A percentile compares a stretch with the other conserved stretches of the same genome.
Evolutionary conservation across 139 green algal species (phyloP).

Genomic region (Chlorella ohadii): DNA sequence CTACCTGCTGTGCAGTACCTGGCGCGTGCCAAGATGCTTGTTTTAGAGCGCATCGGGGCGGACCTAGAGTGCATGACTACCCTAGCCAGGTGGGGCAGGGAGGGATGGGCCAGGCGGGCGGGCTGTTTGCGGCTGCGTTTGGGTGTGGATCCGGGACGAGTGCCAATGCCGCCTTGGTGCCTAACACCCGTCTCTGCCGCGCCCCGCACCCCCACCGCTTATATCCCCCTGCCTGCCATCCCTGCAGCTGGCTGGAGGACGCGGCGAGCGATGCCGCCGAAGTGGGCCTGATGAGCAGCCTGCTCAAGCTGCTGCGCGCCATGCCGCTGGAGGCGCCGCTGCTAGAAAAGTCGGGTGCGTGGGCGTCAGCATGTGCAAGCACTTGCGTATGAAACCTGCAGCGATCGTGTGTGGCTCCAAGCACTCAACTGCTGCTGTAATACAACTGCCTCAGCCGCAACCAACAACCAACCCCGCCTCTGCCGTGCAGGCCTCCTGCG

Average conservation of each 20-base stretch:
- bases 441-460: too few species aligned
- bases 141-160: too few species aligned
- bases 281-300: slow-evolving; percentile 1
- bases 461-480: neutral
- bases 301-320: slow-evolving; percentile 32
- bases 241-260: slow-evolving; percentile 37
- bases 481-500: slow-evolving; percentile 17
- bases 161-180: too few species aligned
- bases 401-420: too few species aligned
- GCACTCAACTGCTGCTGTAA: too few species aligned
- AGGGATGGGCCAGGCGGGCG: too few species aligned
- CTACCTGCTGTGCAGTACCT: slow-evolving; percentile 16
- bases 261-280: neutral
- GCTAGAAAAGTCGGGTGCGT: slow-evolving; percentile 11
- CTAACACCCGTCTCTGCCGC: too few species aligned
- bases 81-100: slow-evolving; percentile 34
- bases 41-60: slow-evolving; percentile 13
- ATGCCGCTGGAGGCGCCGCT: neutral
- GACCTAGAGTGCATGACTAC: slow-evolving; percentile 15
- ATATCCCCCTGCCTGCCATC: too few species aligned
- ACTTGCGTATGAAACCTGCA: too few species aligned
- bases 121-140: too few species aligned
- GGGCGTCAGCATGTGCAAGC: too few species aligned
- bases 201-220: too few species aligned
- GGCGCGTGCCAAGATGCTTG: neutral